Evolutionary conservation across 2,329 filamentous ascomycete genomes (phyloP).

Genomic region (Tolypocladium sp.): DNA sequence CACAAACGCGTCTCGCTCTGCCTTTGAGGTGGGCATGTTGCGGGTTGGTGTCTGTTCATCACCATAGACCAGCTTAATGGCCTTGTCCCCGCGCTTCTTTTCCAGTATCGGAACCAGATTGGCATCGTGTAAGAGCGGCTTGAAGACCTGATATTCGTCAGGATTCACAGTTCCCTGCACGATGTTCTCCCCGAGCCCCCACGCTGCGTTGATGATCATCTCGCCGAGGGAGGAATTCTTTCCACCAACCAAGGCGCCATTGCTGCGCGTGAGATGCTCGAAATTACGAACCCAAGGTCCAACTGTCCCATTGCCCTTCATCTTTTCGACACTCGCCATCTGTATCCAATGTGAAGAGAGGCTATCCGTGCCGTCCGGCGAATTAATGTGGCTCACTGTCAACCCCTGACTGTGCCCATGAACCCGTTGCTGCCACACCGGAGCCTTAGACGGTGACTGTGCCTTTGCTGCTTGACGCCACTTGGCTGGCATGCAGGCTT

Average conservation of each 20-base stretch:
- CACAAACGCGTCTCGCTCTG: conserved; percentile 21
- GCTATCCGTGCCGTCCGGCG: too few species aligned
- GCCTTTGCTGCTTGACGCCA: too few species aligned
- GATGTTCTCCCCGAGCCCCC: conserved; percentile 28
- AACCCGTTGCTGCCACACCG: too few species aligned
- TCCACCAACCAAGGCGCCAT: conserved; percentile 18
- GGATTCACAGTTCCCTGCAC: conserved; percentile 27
- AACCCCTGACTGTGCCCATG: too few species aligned
- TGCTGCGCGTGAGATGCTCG: not conserved
- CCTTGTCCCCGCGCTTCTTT: conserved; percentile 24
- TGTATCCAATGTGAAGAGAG: too few species aligned
- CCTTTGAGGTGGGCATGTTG: conserved; percentile 26
- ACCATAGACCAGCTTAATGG: conserved; percentile 24
- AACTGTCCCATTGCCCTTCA: too few species aligned
- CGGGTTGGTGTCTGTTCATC: conserved; percentile 16
- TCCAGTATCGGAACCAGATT: conserved; percentile 20
- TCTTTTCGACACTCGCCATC: too few species aligned
- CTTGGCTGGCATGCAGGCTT: too few species aligned
- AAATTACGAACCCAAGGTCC: not conserved
- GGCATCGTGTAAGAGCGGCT: conserved; percentile 18
- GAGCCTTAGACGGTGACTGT: too few species aligned
- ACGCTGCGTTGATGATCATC: conserved; percentile 21
- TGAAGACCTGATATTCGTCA: conserved; percentile 29
- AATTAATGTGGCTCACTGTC: too few species aligned
- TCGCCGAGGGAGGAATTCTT: conserved; percentile 29